Conservation (phyloP, 2,329 filamentous ascomycete genomes). For the Venturia asperata region DNA sequence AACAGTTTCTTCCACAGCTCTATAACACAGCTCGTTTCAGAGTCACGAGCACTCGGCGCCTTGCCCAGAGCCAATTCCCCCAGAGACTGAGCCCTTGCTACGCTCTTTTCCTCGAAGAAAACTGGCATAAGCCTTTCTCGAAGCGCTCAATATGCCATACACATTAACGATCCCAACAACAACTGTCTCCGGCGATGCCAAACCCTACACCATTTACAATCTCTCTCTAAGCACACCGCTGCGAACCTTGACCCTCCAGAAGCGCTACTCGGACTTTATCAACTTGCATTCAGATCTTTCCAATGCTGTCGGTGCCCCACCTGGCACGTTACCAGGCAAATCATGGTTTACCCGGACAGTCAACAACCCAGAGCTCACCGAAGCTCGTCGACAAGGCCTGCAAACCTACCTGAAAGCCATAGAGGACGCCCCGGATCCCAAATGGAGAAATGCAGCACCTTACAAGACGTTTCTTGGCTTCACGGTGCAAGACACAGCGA, state of each 20-base stretch:
- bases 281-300: conserved; percentile 58
- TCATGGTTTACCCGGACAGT: conserved; percentile 68
- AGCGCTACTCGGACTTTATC: conserved; percentile 76
- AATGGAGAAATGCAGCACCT: conserved; percentile 66
- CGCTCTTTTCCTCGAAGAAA: background rate
- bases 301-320: conserved; percentile 57
- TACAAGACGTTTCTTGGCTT: conserved; percentile 71
- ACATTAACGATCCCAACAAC: conserved; percentile 40
- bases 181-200: conserved; percentile 46
- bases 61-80: background rate
- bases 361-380: conserved; percentile 60
- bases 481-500: background rate
- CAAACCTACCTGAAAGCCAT: conserved; percentile 67
- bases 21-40: background rate
- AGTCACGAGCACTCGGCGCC: conserved; percentile 7
- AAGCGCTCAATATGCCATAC: conserved; percentile 33
- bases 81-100: background rate
- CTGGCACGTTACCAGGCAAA: conserved; percentile 61
- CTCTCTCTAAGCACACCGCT: conserved; percentile 70
- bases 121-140: background rate
- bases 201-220: conserved; percentile 71
- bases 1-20: background rate
- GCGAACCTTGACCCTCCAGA: conserved; percentile 66
- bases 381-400: conserved; percentile 59
- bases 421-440: conserved; percentile 62